Base-by-base conservation (phyloP, 768 basidiomycete species). In the Russula emetica region DNA sequence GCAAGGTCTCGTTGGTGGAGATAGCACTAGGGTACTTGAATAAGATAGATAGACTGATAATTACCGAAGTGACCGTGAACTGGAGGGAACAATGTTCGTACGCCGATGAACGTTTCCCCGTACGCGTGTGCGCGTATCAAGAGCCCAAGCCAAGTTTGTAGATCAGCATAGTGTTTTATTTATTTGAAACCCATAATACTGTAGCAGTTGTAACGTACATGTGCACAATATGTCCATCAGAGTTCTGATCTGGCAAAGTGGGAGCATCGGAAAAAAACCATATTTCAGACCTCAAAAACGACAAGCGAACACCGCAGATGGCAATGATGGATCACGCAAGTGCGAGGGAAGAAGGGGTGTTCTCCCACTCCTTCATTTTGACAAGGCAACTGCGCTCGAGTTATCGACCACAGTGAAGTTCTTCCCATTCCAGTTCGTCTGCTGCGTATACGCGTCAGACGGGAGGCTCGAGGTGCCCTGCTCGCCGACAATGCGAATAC, bases 361-460 rank as follows among this genome's bases (percentile, higher is more conserved):
- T 26, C 36, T 44, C 10, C 20, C 20, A n/a, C 36, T 28, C 58
- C 58, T n/a, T 64, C 49, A 60, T 34, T 11, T 38, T 10, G 66
- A 58, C 53, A 66, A 45, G 54, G 54, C 54, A 9, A 64, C 1
- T 0, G 66, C 58, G 13, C 40, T 52, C 20, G 51, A 34, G 53
- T 88, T 89, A 6, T 70, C 71, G 50, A 90, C 77, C n/a, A 83
- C n/a, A 1, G 84, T 86, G 63, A 82, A 88, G 52, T 68, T 71
- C 0, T 73, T 71, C 8, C 69, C 79, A 1, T 74, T 75, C 45
- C 72, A 70, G 3, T 76, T 79, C 32, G 60, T 71, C 69, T 79
- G 77, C 16, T 73, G 73, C 3, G 85, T 80, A 1, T 74, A 70
- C 0, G 78, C 79, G 22, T 71, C 72, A 20, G 79, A 49, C 0